Conservation (phyloP, 371 early-diverging fungal genomes). For the Mucor lusitanicus region DNA sequence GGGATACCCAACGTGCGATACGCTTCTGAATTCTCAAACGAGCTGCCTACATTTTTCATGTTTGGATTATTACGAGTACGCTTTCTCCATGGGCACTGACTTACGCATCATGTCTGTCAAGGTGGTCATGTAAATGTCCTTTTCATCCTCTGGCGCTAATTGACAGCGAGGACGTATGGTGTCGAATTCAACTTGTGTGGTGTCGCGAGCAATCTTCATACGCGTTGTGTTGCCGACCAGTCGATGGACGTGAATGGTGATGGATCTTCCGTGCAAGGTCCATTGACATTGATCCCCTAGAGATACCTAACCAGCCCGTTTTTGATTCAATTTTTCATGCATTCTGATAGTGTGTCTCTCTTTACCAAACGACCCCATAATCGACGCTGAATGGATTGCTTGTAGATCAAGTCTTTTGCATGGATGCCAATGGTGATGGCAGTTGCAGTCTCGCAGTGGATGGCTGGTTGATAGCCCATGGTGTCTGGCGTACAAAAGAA, state of each 20-base stretch:
- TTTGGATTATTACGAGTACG: too few species aligned
- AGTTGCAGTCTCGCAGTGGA: not conserved
- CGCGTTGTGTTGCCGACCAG: not conserved
- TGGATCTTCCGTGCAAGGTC: conserved; percentile 6
- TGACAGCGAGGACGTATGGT: not conserved
- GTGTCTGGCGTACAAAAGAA: not conserved
- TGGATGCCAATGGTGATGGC: not conserved
- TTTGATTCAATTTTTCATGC: not conserved
- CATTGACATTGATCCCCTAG: conserved; percentile 1
- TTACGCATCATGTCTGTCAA: conserved; percentile 28
- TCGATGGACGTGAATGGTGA: not conserved
- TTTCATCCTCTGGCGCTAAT: not conserved
- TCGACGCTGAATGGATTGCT: not conserved
- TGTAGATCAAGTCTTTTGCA: not conserved
- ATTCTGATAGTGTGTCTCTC: not conserved
- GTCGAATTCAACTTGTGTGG: not conserved
- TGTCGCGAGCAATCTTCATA: not conserved
- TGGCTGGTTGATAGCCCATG: not conserved
- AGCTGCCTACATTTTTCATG: conserved; percentile 11
- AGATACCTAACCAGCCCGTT: not conserved
- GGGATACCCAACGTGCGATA: conserved; percentile 36
- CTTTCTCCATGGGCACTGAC: too few species aligned
- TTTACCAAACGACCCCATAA: conserved; percentile 1
- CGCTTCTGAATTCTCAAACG: conserved; percentile 24
- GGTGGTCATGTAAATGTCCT: conserved; percentile 17